A percentile compares a stretch with the other conserved stretches of the same genome.
Evolutionary conservation across 306 rosid genomes (phyloP).

Genomic region (Cotoneaster glaucophyllus): DNA sequence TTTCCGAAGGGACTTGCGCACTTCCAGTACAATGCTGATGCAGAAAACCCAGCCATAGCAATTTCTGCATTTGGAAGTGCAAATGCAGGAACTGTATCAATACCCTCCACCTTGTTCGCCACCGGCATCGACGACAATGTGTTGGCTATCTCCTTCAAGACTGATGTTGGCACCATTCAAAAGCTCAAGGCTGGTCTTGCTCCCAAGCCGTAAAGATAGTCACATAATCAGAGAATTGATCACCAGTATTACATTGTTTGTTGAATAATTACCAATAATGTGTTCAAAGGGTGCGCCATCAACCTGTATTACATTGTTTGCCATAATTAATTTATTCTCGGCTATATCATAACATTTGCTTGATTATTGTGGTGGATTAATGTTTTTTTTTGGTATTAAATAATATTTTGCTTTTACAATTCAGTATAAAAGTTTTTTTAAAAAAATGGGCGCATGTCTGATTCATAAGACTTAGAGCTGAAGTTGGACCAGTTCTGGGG

Average conservation of each 20-base stretch:
- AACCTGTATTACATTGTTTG: too few species aligned
- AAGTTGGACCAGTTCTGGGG: too few species aligned
- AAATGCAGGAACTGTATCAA: constrained; percentile 2
- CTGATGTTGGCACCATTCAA: neutral
- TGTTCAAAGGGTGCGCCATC: too few species aligned
- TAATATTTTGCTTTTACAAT: too few species aligned
- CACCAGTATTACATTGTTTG: neutral
- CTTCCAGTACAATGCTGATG: constrained; percentile 1
- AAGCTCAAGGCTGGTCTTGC: neutral
- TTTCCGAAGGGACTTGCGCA: constrained; percentile 3
- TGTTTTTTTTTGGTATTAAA: too few species aligned
- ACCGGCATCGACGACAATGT: constrained; percentile 3
- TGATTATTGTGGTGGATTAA: too few species aligned
- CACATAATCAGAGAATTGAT: neutral
- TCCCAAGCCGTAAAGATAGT: neutral
- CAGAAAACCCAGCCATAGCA: neutral
- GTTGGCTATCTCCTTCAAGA: constrained; percentile 4
- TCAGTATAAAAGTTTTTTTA: too few species aligned
- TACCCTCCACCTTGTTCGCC: neutral
- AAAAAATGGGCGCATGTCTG: too few species aligned
- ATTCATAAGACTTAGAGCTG: too few species aligned
- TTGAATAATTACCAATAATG: too few species aligned
- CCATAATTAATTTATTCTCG: too few species aligned
- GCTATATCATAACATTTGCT: too few species aligned
- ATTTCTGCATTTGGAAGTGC: constrained; percentile 9